These are phyloP conservation scores for Pistacia integerrima DNA, from an alignment of 345 rosid genomes.

Conservation along the genomic window DNA sequence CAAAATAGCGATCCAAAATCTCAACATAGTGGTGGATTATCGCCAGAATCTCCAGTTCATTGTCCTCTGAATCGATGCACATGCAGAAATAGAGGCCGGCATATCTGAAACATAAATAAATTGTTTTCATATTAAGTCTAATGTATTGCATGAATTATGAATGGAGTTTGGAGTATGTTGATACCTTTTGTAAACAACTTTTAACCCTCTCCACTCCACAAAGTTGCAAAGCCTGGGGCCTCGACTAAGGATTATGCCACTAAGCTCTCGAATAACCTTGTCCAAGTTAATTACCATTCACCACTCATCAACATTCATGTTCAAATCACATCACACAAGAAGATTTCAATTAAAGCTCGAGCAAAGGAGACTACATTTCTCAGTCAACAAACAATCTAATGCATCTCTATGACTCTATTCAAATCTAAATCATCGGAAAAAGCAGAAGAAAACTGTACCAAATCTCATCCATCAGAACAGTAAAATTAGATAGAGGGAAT, in stretches of 20 bases:
- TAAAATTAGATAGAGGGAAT: no score
- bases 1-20: slow-evolving; percentile 57
- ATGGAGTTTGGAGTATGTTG: not conserved
- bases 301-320: no score
- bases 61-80: slow-evolving; percentile 59
- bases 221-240: slow-evolving; percentile 67
- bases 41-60: slow-evolving; percentile 54
- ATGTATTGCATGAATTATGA: not conserved
- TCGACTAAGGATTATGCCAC: slow-evolving; percentile 46
- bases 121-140: not conserved
- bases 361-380: no score
- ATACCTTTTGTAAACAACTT: slow-evolving; percentile 58
- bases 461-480: no score
- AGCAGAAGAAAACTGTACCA: no score
- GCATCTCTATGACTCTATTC: no score
- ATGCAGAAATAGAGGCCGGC: slow-evolving; percentile 67
- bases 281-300: not conserved
- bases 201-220: slow-evolving; percentile 56
- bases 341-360: not conserved
- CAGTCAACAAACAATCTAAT: no score
- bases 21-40: slow-evolving; percentile 62
- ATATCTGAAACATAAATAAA: slow-evolving; percentile 36
- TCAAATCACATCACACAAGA: not conserved
- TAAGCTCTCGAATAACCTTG: slow-evolving; percentile 59
- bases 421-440: no score